Base-by-base conservation (phyloP, 768 basidiomycete genomes). In the Lentinula sp. region DNA sequence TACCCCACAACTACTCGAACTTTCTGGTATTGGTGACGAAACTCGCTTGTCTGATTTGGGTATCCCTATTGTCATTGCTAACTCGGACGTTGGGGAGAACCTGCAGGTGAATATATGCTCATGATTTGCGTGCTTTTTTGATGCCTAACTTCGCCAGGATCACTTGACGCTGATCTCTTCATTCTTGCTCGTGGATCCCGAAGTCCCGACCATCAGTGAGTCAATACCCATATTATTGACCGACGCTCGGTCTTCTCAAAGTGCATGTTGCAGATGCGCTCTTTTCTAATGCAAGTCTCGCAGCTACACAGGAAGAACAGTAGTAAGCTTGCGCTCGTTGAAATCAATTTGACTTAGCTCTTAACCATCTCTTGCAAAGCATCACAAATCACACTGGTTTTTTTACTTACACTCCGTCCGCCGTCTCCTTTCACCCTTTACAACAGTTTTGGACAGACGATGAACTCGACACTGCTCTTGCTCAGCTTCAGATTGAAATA, bases 11-110 rank as follows among this genome's bases (percentile, higher is more conserved):
- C 66, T 85, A 13, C 76, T 85, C 2, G 79, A 84, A 64, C 68
- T 83, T 2, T 81, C 80, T 10, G 84, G 84, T 35, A 77, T 85
- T 57, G 83, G 83, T 10, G 70, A 76, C 52, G 65, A 66, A 15
- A 68, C 66, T 2, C 59, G 78, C 32, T 70, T 84, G 34, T 62
- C 70, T 23, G 67, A 60, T 11, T 59, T 77, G 13, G 76, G 74
- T 7, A 73, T 85, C 51, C 59, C 67, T 1, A 59, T 70, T 32
- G 67, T 70, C 51, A 28, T 64, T n/a, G 55, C 64, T 5, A 52
- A 61, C 34, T 75, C 76, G 9, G 76, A 74, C 18, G 82, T 84
- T 21, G 82, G 83, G 1, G 73, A 74, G 66, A 83, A 83, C 60
- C 66, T 80, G 23, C 79, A 80, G 62, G 81, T 51, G 66, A 28